phyloP scores from a whole-genome alignment of 106 monocot genomes.

The Platanthera zijinensis region DNA sequence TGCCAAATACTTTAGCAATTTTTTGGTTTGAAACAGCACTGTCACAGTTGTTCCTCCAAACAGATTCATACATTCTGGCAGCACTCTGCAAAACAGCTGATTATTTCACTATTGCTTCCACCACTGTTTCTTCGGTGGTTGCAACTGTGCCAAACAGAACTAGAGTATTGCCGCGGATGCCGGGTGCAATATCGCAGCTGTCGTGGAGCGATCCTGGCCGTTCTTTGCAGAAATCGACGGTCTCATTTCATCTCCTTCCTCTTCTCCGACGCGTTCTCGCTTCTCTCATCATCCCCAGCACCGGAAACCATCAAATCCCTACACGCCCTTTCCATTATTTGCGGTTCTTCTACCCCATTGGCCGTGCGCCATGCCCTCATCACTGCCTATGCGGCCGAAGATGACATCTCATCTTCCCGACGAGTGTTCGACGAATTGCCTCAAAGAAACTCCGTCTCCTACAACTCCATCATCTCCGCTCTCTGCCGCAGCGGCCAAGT shows the following conservation, averaged over 20 bases:
- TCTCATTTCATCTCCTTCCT: background rate
- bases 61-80: too few species aligned
- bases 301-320: conserved; percentile 1
- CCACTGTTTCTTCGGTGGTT: too few species aligned
- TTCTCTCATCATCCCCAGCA: background rate
- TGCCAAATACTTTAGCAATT: too few species aligned
- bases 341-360: background rate
- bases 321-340: conserved; percentile 10
- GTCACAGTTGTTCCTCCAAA: too few species aligned
- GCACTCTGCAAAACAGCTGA: too few species aligned
- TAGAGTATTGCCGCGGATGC: too few species aligned
- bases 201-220: too few species aligned
- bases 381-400: conserved; percentile 3
- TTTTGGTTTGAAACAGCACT: too few species aligned
- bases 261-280: background rate
- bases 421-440: conserved; percentile 52
- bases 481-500: conserved; percentile 12
- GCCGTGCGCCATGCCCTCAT: conserved; percentile 25
- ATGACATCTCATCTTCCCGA: conserved; percentile 11
- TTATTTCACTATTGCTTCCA: too few species aligned
- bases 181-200: too few species aligned
- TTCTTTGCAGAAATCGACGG: too few species aligned
- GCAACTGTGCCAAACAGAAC: too few species aligned
- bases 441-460: conserved; percentile 20
- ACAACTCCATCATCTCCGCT: conserved; percentile 42